Evolutionary conservation across 495 filamentous ascomycete genomes (phyloP).

Genomic region (Xylaria grammica): DNA sequence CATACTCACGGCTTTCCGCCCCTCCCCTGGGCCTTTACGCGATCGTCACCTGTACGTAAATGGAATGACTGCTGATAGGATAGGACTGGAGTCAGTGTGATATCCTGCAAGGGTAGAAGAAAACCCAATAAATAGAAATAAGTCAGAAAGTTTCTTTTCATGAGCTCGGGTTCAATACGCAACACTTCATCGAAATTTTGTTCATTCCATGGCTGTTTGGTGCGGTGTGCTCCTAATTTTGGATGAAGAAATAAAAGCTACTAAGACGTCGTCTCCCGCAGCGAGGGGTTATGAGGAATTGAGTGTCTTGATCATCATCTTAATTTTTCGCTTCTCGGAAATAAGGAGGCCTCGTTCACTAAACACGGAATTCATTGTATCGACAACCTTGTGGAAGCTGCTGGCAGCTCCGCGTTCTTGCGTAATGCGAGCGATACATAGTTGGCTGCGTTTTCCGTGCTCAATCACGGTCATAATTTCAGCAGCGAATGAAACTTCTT

Average conservation of each 20-base stretch:
- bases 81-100: neutral
- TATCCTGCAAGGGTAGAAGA: neutral
- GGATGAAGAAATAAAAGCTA: neutral
- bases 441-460: slow-evolving; percentile 67
- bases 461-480: slow-evolving; percentile 87
- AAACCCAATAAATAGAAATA: neutral
- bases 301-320: slow-evolving; percentile 70
- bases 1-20: too few species aligned
- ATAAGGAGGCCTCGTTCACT: slow-evolving; percentile 65
- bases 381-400: slow-evolving; percentile 83
- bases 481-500: slow-evolving; percentile 76
- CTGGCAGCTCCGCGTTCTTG: slow-evolving; percentile 87
- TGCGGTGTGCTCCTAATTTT: neutral
- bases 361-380: slow-evolving; percentile 68
- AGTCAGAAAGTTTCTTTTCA: neutral
- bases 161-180: neutral
- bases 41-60: neutral
- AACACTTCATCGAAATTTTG: neutral
- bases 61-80: neutral
- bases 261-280: neutral
- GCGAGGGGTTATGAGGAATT: slow-evolving; percentile 34
- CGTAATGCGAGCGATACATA: slow-evolving; percentile 82
- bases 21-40: neutral
- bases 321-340: slow-evolving; percentile 67
- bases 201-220: neutral